These are phyloP conservation scores for Citrus inodora DNA, from an alignment of 345 rosid species.

Conservation along the genomic window DNA sequence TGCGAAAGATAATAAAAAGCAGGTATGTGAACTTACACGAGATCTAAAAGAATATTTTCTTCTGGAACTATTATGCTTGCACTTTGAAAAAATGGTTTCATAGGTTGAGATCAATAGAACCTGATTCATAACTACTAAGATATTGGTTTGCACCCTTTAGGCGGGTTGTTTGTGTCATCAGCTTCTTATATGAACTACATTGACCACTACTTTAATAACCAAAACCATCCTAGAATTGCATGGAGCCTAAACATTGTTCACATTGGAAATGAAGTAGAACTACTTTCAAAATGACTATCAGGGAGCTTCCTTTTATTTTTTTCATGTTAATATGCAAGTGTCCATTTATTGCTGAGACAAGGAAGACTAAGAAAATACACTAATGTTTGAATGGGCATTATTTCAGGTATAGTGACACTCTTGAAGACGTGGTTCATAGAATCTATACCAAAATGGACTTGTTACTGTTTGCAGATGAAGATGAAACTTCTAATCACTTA, in stretches of 20 bases:
- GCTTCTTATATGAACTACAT: background rate
- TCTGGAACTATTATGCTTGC: background rate
- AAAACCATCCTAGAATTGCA: background rate
- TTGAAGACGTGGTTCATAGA: constrained; percentile 56
- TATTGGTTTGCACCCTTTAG: background rate
- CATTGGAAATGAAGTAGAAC: background rate
- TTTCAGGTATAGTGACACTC: constrained; percentile 60
- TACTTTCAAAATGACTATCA: background rate
- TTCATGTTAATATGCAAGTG: background rate
- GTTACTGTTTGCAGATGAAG: constrained; percentile 56
- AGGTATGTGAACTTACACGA: constrained; percentile 40
- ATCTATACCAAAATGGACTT: constrained; percentile 77
- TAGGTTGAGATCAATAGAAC: background rate
- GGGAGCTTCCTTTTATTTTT: background rate
- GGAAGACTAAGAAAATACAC: background rate
- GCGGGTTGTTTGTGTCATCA: background rate
- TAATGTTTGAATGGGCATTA: constrained; percentile 10
- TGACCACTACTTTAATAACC: background rate
- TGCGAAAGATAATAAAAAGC: constrained; percentile 59
- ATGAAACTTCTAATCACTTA: constrained; percentile 47
- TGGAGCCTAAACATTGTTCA: background rate
- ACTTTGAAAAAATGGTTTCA: background rate
- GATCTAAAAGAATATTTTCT: background rate
- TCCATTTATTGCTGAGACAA: background rate
- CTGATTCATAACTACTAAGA: background rate